Base-by-base conservation (phyloP, 2,329 filamentous ascomycete species). In the Fusarium sp. region DNA sequence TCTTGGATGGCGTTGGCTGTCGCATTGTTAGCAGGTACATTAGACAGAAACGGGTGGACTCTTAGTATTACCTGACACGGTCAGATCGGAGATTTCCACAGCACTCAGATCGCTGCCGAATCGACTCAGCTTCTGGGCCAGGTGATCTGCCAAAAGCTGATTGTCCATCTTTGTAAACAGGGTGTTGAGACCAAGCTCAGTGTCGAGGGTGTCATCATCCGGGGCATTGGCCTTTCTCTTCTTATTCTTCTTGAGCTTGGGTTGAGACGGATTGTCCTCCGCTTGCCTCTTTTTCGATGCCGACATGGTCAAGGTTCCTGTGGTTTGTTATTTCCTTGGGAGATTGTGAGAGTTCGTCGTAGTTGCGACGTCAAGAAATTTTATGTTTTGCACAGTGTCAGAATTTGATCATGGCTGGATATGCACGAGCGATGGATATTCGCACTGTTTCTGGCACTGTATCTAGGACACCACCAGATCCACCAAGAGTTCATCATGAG, bases 121-220 rank as follows among this genome's bases (percentile, higher is more conserved):
- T 23, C 91, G 86, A 69, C 86, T 88, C 58, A 92, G 90, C 76
- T 91, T 88, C 76, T 96, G 90, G 6, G 91, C 91, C 67, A 97
- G 84, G 78, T 97, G 90, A 78, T 97, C 95, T 2, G 94, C 92
- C 50, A 97, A 82, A 42, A 97, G 84, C 70, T 90, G 88, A 65
- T 88, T 90, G 78, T 97, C 93, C 90, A 97, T 94, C 65, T 89
- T 87, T 46, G 89, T 87, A 77, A 97, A 92, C 4, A 91, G 87
- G 69, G 88, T 89, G 80, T 97, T 97, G 71, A 97, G 83, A 6
- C 91, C 90, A 33, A 90, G 87, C 73, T 93, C 88, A 44, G 88
- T 85, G 76, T 93, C 89, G 62, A 90, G 78, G 27, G 85, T 81
- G 23, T 82, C 83, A 51, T 90, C 87, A 42, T 88, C 84, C 72